A percentile compares a stretch with the other conserved stretches of the same genome.
phyloP scores from a whole-genome alignment of 164 flowering plant species.

The Nymphaea thermarum region DNA sequence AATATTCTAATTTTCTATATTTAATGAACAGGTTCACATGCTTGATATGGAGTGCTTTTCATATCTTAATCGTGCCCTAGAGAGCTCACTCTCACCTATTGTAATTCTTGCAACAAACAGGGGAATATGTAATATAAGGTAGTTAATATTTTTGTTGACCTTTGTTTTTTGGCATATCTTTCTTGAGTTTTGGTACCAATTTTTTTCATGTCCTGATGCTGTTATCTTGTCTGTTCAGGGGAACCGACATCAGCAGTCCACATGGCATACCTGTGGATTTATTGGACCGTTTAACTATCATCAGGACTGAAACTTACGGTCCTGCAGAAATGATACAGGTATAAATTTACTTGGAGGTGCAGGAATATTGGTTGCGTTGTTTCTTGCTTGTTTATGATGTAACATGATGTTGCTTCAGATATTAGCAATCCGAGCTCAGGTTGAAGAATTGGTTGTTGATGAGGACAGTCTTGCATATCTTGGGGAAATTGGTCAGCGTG shows the following conservation, averaged over 20 bases:
- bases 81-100: slow-evolving; percentile 85
- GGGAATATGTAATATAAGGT: slow-evolving; percentile 91
- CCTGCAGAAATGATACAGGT: slow-evolving; percentile 98
- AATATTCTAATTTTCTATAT: slow-evolving; percentile 9
- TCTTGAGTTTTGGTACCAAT: too few relatives aligned
- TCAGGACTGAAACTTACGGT: slow-evolving; percentile 73
- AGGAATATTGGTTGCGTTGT: background rate
- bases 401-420: slow-evolving; percentile 31
- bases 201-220: too few relatives aligned
- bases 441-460: slow-evolving; percentile 71
- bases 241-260: slow-evolving; percentile 87
- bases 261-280: slow-evolving; percentile 98
- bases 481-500: slow-evolving; percentile 75
- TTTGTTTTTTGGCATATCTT: background rate
- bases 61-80: slow-evolving; percentile 86
- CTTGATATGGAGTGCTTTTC: slow-evolving; percentile 97
- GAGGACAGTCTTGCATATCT: slow-evolving; percentile 85
- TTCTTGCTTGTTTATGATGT: background rate
- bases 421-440: slow-evolving; percentile 83
- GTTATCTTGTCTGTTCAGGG: slow-evolving; percentile 33
- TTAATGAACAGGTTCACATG: slow-evolving; percentile 79
- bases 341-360: background rate
- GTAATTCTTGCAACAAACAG: slow-evolving; percentile 96
- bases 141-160: slow-evolving; percentile 3
- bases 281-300: slow-evolving; percentile 76